phyloP scores from a whole-genome alignment of 805 yeast species.

The Debaryomyces maramus region DNA sequence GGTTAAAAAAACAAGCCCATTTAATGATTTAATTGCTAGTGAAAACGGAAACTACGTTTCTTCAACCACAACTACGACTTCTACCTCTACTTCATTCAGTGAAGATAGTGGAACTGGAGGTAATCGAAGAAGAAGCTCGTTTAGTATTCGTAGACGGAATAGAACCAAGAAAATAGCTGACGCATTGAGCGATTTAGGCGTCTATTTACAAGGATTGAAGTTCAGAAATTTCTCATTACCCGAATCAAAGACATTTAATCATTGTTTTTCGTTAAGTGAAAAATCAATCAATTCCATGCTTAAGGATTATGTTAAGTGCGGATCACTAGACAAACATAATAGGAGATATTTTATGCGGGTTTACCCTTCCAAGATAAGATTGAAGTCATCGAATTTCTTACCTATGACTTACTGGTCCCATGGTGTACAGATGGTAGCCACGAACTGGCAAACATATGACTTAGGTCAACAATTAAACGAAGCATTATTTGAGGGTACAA shows the following conservation, averaged over 20 bases:
- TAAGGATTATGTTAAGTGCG: slow-evolving; percentile 55
- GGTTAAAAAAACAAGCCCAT: slow-evolving; percentile 57
- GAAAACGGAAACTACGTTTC: slow-evolving; percentile 21
- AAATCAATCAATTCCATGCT: slow-evolving; percentile 61
- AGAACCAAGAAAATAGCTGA: slow-evolving; percentile 26
- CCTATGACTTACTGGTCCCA: slow-evolving; percentile 79
- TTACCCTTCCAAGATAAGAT: slow-evolving; percentile 80
- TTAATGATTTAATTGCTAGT: slow-evolving; percentile 14
- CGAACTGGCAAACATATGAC: slow-evolving; percentile 95
- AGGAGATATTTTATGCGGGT: slow-evolving; percentile 72
- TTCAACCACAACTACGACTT: slow-evolving; percentile 23
- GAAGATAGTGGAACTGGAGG: slow-evolving; percentile 31
- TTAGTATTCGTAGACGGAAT: slow-evolving; percentile 21
- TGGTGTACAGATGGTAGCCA: slow-evolving; percentile 94
- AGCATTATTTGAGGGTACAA: slow-evolving; percentile 67
- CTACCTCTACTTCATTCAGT: slow-evolving; percentile 44
- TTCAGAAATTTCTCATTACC: slow-evolving; percentile 83
- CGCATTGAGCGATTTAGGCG: slow-evolving; percentile 60
- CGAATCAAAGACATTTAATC: slow-evolving; percentile 76
- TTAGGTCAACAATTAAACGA: slow-evolving; percentile 85
- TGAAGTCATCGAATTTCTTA: slow-evolving; percentile 76
- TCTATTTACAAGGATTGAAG: slow-evolving; percentile 72
- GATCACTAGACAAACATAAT: slow-evolving; percentile 74
- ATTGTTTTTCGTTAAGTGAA: slow-evolving; percentile 86
- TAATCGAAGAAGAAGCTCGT: slow-evolving; percentile 14